phyloP scores from a whole-genome alignment of 2,329 filamentous ascomycete species.

The Paecilomyces niveus region DNA sequence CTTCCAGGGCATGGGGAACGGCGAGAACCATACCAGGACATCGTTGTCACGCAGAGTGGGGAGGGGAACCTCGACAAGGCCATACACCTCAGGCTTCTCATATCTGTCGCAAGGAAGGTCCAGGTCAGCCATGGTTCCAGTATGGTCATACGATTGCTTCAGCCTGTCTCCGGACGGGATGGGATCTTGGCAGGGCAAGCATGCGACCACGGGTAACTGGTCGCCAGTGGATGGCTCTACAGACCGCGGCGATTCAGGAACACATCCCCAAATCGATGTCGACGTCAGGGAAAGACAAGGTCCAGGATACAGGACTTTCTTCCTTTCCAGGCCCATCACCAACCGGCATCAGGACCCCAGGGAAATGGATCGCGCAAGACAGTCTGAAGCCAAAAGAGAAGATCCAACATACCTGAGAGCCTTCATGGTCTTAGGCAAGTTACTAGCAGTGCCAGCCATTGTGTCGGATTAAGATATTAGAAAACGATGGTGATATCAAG shows the following conservation, averaged over 20 bases:
- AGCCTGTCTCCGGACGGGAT: neutral
- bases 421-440: constrained; percentile 52
- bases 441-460: constrained; percentile 25
- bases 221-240: neutral
- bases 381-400: neutral
- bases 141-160: neutral
- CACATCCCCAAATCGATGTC: neutral
- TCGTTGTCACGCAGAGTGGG: constrained; percentile 55
- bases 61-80: constrained; percentile 56
- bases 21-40: constrained; percentile 39
- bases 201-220: neutral
- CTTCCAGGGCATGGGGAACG: neutral
- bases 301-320: neutral
- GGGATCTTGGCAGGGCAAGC: neutral
- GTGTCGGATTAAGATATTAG: constrained; percentile 10
- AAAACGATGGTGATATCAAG: neutral
- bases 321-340: neutral
- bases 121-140: constrained; percentile 1
- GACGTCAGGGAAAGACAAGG: neutral
- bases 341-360: neutral
- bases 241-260: neutral
- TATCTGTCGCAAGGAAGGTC: constrained; percentile 34
- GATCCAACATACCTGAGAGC: constrained; percentile 48
- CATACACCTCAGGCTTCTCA: constrained; percentile 56
- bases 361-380: neutral